These are phyloP conservation scores for Coelastrella sp. DNA, from an alignment of 139 green algal genomes.

Conservation along the genomic window DNA sequence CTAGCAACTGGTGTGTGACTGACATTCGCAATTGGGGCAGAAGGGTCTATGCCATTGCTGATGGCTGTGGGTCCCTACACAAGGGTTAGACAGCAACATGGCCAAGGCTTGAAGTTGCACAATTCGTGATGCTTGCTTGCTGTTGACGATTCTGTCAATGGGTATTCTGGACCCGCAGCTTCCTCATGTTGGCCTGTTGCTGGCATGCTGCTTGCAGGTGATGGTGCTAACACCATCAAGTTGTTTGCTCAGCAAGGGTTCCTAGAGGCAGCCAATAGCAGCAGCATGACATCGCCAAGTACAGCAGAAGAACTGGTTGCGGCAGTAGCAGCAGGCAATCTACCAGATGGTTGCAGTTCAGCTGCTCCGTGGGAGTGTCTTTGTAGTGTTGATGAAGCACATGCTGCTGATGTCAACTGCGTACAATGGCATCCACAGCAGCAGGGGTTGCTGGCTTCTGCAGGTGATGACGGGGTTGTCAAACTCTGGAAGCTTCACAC, in stretches of 20 bases:
- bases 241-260: constrained; percentile 64
- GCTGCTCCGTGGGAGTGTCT: constrained; percentile 53
- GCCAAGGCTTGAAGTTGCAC: too few relatives aligned
- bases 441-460: constrained; percentile 72
- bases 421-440: constrained; percentile 81
- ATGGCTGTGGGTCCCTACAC: not conserved
- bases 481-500: constrained; percentile 71
- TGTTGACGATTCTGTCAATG: not conserved
- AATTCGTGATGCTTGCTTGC: not conserved
- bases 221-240: constrained; percentile 78
- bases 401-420: constrained; percentile 87
- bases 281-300: not conserved
- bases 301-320: not conserved
- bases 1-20: constrained; percentile 71
- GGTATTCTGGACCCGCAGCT: not conserved
- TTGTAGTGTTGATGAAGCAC: constrained; percentile 55
- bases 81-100: not conserved
- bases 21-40: not conserved
- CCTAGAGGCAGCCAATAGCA: not conserved
- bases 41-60: not conserved
- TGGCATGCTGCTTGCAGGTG: constrained; percentile 51
- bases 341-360: not conserved
- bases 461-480: constrained; percentile 78
- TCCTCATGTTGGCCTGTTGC: not conserved
- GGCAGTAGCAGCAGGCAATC: constrained; percentile 30